Base-by-base conservation (phyloP, 495 filamentous ascomycete species). In the Penicillium cinerascens region DNA sequence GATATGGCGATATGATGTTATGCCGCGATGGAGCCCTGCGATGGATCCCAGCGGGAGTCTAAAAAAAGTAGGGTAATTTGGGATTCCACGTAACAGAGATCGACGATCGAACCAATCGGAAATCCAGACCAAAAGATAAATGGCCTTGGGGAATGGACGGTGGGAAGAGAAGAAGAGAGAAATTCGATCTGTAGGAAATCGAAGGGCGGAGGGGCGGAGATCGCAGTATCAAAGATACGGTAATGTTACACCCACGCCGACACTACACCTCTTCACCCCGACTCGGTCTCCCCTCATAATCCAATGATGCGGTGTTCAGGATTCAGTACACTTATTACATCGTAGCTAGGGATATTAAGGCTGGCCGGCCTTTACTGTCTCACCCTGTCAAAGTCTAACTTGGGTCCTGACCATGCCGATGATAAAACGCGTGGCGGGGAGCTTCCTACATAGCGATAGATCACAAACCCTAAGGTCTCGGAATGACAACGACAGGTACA, bases 41-140 rank as follows among this genome's bases (percentile, higher is more conserved):
- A 65, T 62, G 61, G 61, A 65, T 62, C 61, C 61, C 61, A 60
- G 57, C 57, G 61, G 50, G 55, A 61, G 58, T 58, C 54, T 64
- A 64, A 61, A 54, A 41, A 44, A 52, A 43, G 54, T 61, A 53
- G 55, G 44, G 51, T 51, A n/a, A n/a, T n/a, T n/a, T 6, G 22
- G 3, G 44, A 33, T 11, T 50, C 51, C 58, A 46, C 57, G 48
- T 43, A 47, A 60, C 22, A 47, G 22, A 42, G 53, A 54, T 54
- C 55, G 51, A 40, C 46, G 52, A 58, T 63, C 49, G 49, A 49
- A 23, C 57, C 51, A 60, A 63, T 54, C 22, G 33, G 35, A 48
- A 35, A 33, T 46, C 20, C 16, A 42, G 35, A 49, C 16, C 40
- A 44, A 35, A 25, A 44, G 25, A 46, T 26, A 29, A n/a, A 44